Conservation (phyloP, 208 protist genomes). For the Leishmania tarentolae region DNA sequence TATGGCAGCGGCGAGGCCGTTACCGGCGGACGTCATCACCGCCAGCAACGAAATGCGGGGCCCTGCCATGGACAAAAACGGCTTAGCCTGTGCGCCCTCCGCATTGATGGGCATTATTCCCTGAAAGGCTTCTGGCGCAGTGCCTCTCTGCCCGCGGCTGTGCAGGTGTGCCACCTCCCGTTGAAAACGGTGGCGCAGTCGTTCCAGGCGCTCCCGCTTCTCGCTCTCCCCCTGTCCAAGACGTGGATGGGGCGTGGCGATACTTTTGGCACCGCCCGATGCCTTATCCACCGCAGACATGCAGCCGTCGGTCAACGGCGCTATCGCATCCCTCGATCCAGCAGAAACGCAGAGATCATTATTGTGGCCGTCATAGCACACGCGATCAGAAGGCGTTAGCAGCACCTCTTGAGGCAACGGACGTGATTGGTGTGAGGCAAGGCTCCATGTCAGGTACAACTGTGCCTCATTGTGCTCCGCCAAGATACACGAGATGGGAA, state of each 20-base stretch:
- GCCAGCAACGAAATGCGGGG: slow-evolving; percentile 6
- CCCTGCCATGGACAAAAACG: not conserved
- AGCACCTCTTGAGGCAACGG: not conserved
- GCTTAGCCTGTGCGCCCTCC: not conserved
- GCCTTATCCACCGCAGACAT: not conserved
- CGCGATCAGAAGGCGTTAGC: not conserved
- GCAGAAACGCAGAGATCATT: no score
- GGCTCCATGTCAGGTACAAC: slow-evolving; percentile 19
- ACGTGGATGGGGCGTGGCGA: not conserved
- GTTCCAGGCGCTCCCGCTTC: not conserved
- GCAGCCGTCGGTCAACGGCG: not conserved
- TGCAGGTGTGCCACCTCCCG: slow-evolving; percentile 11
- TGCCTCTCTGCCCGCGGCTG: not conserved
- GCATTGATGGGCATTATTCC: not conserved
- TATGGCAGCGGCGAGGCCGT: slow-evolving; percentile 12
- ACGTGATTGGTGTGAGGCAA: not conserved
- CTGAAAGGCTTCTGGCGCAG: not conserved
- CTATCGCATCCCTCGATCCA: no score
- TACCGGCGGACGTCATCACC: slow-evolving; percentile 3
- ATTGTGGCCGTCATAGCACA: not conserved
- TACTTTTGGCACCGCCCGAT: not conserved
- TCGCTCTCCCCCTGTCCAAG: not conserved
- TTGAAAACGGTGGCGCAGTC: slow-evolving; percentile 1
- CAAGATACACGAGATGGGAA: slow-evolving; percentile 36
- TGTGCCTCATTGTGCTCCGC: slow-evolving; percentile 20